Evolutionary conservation across 495 filamentous ascomycete genomes (phyloP).

Genomic region (Penicillium maclennaniae): DNA sequence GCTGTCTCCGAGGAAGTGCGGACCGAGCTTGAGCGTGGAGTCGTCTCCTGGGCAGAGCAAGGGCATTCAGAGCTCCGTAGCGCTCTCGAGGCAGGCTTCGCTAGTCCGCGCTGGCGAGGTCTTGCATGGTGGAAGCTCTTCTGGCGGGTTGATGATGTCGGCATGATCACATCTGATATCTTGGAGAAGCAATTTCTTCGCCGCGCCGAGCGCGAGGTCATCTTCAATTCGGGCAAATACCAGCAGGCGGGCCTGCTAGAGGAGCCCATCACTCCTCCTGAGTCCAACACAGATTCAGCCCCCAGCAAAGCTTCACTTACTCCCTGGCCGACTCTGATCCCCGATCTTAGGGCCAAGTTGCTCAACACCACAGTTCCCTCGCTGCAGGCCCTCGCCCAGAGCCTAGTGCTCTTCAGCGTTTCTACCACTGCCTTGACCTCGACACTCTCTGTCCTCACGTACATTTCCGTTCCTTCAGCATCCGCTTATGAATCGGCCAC

Average conservation of each 20-base stretch:
- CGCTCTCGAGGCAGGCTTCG: constrained; percentile 70
- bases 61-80: constrained; percentile 80
- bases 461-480: constrained; percentile 54
- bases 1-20: constrained; percentile 41
- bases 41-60: constrained; percentile 69
- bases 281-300: constrained; percentile 8
- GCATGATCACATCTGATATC: constrained; percentile 73
- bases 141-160: constrained; percentile 90
- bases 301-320: constrained; percentile 13
- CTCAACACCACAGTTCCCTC: constrained; percentile 62
- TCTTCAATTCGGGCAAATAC: constrained; percentile 79
- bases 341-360: constrained; percentile 49
- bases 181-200: constrained; percentile 69
- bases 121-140: constrained; percentile 93
- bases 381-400: constrained; percentile 77
- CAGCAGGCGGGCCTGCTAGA: constrained; percentile 60
- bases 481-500: constrained; percentile 72
- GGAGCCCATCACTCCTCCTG: constrained; percentile 9
- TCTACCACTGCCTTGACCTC: constrained; percentile 59
- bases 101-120: constrained; percentile 64
- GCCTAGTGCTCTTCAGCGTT: constrained; percentile 69
- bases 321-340: constrained; percentile 45
- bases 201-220: constrained; percentile 66
- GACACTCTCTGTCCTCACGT: constrained; percentile 64
- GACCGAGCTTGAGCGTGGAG: constrained; percentile 48